These are phyloP conservation scores for Penicillium sp. DNA, from an alignment of 2,329 filamentous ascomycete species.

Conservation along the genomic window DNA sequence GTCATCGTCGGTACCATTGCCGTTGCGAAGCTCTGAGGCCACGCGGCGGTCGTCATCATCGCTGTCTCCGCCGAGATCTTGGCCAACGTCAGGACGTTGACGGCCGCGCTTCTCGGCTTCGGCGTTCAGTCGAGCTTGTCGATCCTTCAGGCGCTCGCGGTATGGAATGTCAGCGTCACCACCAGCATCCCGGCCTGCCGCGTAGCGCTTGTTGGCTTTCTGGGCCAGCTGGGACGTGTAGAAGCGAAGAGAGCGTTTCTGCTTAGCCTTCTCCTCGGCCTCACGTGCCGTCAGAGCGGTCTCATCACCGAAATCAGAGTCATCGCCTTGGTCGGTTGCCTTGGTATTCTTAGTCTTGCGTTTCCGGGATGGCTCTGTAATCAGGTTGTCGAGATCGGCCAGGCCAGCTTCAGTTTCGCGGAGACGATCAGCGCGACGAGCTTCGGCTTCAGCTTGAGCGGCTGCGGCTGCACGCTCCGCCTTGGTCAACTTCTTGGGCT, in stretches of 20 bases:
- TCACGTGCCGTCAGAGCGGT: slow-evolving; percentile 68
- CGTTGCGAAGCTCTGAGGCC: slow-evolving; percentile 46
- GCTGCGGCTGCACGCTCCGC: slow-evolving; percentile 48
- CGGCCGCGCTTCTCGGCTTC: slow-evolving; percentile 79
- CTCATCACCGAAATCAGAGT: slow-evolving; percentile 93
- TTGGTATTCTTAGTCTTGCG: slow-evolving; percentile 37
- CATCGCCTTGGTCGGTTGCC: slow-evolving; percentile 44
- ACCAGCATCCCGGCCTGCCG: slow-evolving; percentile 59
- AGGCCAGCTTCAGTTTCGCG: slow-evolving; percentile 62
- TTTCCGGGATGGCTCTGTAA: slow-evolving; percentile 44
- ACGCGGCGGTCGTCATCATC: slow-evolving; percentile 58
- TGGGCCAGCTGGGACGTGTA: slow-evolving; percentile 97
- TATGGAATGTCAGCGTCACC: slow-evolving; percentile 62
- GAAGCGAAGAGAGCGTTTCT: slow-evolving; percentile 90
- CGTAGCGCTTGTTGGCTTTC: slow-evolving; percentile 73
- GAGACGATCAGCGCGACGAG: slow-evolving; percentile 50
- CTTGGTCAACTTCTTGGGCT: slow-evolving; percentile 43
- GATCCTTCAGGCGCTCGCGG: slow-evolving; percentile 78
- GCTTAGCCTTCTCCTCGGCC: slow-evolving; percentile 77
- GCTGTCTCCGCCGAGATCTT: slow-evolving; percentile 64
- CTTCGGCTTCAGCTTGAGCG: slow-evolving; percentile 51
- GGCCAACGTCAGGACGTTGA: slow-evolving; percentile 55
- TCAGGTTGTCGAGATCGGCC: slow-evolving; percentile 62
- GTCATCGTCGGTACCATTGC: slow-evolving; percentile 42
- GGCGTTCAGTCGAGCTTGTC: slow-evolving; percentile 78